These are phyloP conservation scores for Cyamopsis tetragonoloba DNA, from an alignment of 306 rosid species.

Conservation along the genomic window DNA sequence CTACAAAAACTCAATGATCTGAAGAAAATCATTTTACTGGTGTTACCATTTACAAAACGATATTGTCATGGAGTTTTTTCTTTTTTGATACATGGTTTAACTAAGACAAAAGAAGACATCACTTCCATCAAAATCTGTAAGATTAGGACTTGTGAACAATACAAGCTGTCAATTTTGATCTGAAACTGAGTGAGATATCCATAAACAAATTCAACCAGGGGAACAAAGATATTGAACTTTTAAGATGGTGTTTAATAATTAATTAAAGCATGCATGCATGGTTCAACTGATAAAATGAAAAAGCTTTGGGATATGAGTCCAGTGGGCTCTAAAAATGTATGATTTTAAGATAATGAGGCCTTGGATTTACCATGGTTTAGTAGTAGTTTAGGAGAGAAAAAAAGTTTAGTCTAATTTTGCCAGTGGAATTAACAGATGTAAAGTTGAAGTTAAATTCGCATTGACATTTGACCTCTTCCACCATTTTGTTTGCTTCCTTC, in stretches of 20 bases:
- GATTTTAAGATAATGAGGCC: constrained; percentile 37
- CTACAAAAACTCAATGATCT: neutral
- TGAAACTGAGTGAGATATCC: constrained; percentile 26
- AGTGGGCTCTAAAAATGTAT: constrained; percentile 13
- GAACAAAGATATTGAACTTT: constrained; percentile 30
- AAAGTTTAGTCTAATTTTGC: neutral
- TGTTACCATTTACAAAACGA: constrained; percentile 2
- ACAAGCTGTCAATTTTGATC: constrained; percentile 24
- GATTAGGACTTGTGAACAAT: constrained; percentile 39
- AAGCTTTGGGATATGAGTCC: constrained; percentile 24
- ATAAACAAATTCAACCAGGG: constrained; percentile 48
- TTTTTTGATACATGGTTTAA: neutral
- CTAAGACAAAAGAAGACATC: neutral
- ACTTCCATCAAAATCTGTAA: constrained; percentile 12
- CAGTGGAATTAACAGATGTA: constrained; percentile 13
- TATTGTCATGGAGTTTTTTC: neutral
- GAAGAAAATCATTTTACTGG: constrained; percentile 6
- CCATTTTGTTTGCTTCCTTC: too few species aligned
- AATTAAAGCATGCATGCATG: constrained; percentile 26
- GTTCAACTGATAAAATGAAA: constrained; percentile 34
- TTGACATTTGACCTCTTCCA: constrained; percentile 54
- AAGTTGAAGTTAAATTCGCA: constrained; percentile 26
- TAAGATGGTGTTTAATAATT: constrained; percentile 14
- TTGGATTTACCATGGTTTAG: constrained; percentile 18
- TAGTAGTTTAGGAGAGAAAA: constrained; percentile 19